These are phyloP conservation scores for Diaporthe batatas DNA, from an alignment of 2,329 filamentous ascomycete species.

Conservation along the genomic window DNA sequence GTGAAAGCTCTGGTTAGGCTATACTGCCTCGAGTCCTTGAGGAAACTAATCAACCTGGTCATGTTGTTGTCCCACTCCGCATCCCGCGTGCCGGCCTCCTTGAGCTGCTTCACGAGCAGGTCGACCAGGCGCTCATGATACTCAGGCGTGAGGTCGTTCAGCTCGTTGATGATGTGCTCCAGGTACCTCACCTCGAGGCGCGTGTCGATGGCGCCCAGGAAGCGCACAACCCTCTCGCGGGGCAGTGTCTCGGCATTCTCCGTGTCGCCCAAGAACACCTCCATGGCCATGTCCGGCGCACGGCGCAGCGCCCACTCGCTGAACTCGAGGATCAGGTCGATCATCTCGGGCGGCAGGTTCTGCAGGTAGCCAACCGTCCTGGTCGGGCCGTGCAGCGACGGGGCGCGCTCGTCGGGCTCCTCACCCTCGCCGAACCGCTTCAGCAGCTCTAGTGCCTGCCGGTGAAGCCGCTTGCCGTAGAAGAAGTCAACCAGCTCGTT, in stretches of 20 bases:
- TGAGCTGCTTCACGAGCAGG: slow-evolving; percentile 72
- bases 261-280: slow-evolving; percentile 92
- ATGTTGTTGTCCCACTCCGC: slow-evolving; percentile 70
- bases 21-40: slow-evolving; percentile 83
- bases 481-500: slow-evolving; percentile 98
- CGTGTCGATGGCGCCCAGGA: slow-evolving; percentile 77
- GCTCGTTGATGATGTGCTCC: slow-evolving; percentile 89
- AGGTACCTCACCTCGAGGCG: slow-evolving; percentile 84
- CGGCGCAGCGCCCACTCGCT: slow-evolving; percentile 86
- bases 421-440: slow-evolving; percentile 80
- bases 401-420: slow-evolving; percentile 63
- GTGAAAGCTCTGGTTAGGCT: slow-evolving; percentile 82
- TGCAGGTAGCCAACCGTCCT: slow-evolving; percentile 93
- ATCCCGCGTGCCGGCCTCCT: slow-evolving; percentile 54
- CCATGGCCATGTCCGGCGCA: slow-evolving; percentile 84
- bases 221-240: slow-evolving; percentile 79
- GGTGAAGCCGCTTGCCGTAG: slow-evolving; percentile 93
- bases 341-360: slow-evolving; percentile 85
- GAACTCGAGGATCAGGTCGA: slow-evolving; percentile 92
- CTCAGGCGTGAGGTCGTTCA: slow-evolving; percentile 86
- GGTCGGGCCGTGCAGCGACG: slow-evolving; percentile 80
- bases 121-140: slow-evolving; percentile 89
- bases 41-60: slow-evolving; percentile 78
- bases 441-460: slow-evolving; percentile 85
- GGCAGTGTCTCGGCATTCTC: slow-evolving; percentile 94